phyloP scores from a whole-genome alignment of 352 stramenopile genomes.

The Thraustochytrium sp. region DNA sequence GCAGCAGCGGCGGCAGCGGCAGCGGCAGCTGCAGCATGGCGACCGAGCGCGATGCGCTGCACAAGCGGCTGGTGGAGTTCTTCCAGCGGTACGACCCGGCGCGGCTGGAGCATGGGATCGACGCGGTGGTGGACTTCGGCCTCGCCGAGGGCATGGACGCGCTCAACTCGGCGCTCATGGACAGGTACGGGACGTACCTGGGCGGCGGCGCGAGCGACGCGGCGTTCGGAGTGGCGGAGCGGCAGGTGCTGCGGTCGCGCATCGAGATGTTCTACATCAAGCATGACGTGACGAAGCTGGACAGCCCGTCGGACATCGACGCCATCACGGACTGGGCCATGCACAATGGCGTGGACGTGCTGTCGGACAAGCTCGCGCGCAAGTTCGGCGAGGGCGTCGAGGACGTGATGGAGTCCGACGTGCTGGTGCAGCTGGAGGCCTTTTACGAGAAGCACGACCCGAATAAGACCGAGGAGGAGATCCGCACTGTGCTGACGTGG shows the following conservation, averaged over 20 bases:
- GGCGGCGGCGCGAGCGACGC: not conserved
- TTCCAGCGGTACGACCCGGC: conserved; percentile 25
- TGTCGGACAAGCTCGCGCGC: conserved; percentile 14
- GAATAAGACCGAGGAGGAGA: conserved; percentile 30
- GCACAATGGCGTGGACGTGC: conserved; percentile 17
- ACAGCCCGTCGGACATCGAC: conserved; percentile 22
- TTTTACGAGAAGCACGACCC: conserved; percentile 41
- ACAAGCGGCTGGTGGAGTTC: conserved; percentile 7
- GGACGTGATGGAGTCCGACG: conserved; percentile 15
- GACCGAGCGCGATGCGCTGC: conserved; percentile 20
- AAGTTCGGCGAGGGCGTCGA: conserved; percentile 32
- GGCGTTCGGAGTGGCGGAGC: not conserved
- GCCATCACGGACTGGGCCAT: conserved; percentile 44
- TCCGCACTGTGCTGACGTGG: conserved; percentile 31
- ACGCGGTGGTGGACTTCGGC: conserved; percentile 34
- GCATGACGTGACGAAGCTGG: conserved; percentile 27
- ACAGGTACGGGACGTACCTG: conserved; percentile 38
- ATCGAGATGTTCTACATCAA: conserved; percentile 47
- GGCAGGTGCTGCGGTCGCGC: not conserved
- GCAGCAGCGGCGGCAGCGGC: not conserved
- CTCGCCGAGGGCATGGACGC: conserved; percentile 24
- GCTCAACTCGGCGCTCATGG: conserved; percentile 30
- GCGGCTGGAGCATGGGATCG: conserved; percentile 14
- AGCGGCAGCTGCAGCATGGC: not conserved
- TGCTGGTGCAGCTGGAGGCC: conserved; percentile 23